Evolutionary conservation across 2,329 filamentous ascomycete species (phyloP).

Genomic region (Colletotrichum sp.): DNA sequence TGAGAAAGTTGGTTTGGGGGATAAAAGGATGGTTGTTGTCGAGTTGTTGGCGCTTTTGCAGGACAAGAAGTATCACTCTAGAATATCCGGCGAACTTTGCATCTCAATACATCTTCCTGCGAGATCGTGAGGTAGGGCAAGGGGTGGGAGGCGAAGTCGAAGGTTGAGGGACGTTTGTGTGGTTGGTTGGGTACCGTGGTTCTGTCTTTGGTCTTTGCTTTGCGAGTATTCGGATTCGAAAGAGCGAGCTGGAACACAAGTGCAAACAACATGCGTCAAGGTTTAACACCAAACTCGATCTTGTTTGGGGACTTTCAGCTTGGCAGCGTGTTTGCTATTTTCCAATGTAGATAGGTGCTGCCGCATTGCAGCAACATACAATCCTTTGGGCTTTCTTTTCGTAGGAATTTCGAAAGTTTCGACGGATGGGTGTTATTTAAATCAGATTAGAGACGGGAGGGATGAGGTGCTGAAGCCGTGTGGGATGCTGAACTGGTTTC

Average conservation of each 20-base stretch:
- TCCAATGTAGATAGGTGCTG: too few relatives aligned
- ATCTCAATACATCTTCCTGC: not conserved
- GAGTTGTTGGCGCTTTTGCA: fast-evolving
- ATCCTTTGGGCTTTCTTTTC: too few relatives aligned
- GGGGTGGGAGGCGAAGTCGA: not conserved
- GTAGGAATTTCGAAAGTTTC: not conserved
- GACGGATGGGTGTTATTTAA: fast-evolving
- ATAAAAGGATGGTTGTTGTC: not conserved
- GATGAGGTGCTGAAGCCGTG: too few relatives aligned
- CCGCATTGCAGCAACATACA: too few relatives aligned
- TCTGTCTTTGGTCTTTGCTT: not conserved
- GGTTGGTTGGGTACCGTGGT: not conserved
- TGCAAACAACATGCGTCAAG: not conserved
- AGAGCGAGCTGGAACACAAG: not conserved
- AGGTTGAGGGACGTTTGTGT: fast-evolving
- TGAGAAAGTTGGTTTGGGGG: fast-evolving
- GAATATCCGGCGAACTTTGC: not conserved
- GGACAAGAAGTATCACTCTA: not conserved
- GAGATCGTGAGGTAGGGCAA: too few relatives aligned
- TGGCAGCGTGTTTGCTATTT: not conserved
- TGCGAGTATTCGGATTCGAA: not conserved
- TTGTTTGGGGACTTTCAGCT: not conserved
- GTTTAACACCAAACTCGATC: fast-evolving
- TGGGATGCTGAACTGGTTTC: not conserved
- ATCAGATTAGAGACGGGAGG: fast-evolving